phyloP scores from a whole-genome alignment of 106 monocot genomes.

The Dioscorea zingiberensis region DNA sequence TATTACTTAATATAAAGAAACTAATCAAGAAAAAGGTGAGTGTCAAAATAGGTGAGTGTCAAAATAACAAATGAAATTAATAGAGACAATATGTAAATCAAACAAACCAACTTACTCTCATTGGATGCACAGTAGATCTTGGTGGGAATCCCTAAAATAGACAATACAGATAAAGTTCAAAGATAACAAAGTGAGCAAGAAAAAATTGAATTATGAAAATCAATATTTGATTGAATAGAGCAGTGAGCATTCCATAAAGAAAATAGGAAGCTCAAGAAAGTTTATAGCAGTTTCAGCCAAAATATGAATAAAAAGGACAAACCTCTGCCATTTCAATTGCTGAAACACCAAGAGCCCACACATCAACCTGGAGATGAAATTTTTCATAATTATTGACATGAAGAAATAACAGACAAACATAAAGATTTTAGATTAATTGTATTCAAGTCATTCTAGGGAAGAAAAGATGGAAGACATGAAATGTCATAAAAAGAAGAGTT shows the following conservation, averaged over 20 bases:
- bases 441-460: no score
- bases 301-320: constrained; percentile 13
- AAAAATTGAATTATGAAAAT: not conserved
- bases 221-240: not conserved
- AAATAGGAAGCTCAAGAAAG: not conserved
- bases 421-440: no score
- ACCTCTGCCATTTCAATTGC: constrained; percentile 99
- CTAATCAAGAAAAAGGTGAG: no score
- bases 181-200: not conserved
- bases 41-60: no score
- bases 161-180: constrained; percentile 1
- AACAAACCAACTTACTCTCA: constrained; percentile 70
- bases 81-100: not conserved
- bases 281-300: not conserved
- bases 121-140: constrained; percentile 92
- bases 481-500: no score
- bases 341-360: constrained; percentile 98
- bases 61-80: no score
- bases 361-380: constrained; percentile 74
- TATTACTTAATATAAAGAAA: no score
- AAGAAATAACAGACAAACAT: no score
- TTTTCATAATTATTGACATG: not conserved
- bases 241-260: not conserved
- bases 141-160: constrained; percentile 80
- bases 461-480: no score